These are phyloP conservation scores for Fomitopsis pulvina DNA, from an alignment of 768 basidiomycete genomes.

Conservation along the genomic window DNA sequence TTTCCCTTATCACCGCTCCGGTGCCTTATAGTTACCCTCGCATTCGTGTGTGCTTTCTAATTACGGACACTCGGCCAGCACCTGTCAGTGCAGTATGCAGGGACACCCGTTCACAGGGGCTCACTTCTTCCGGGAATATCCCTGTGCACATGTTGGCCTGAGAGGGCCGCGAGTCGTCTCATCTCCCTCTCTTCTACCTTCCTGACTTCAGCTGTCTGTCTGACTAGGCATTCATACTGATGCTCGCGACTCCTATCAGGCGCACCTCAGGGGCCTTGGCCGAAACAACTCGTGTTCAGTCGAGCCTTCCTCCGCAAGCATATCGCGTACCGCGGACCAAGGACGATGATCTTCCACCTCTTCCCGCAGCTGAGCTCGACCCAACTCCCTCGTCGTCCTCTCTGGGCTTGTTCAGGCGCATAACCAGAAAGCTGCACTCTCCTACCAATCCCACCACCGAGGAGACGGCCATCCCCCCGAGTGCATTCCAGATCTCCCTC, in stretches of 20 bases:
- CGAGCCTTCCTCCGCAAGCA: neutral
- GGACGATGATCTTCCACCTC: neutral
- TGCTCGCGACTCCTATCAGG: neutral
- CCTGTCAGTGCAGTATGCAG: neutral
- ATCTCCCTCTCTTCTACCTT: neutral
- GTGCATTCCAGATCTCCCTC: neutral
- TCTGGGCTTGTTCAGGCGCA: slow-evolving; percentile 8
- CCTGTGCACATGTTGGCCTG: neutral
- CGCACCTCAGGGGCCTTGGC: neutral
- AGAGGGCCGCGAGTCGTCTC: neutral
- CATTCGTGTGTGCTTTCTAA: neutral
- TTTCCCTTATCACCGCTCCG: neutral
- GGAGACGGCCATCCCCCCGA: neutral
- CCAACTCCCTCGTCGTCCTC: neutral
- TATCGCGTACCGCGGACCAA: neutral
- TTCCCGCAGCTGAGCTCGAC: neutral
- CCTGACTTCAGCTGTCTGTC: neutral
- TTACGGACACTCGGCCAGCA: neutral
- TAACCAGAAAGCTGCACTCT: slow-evolving; percentile 11
- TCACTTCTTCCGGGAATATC: neutral
- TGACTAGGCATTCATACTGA: neutral
- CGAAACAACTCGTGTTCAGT: neutral
- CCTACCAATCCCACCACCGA: neutral
- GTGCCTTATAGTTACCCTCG: neutral
- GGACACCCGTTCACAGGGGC: neutral